These are phyloP conservation scores for Pseudotsuga menziesii DNA, from an alignment of 75 land plant species.

Conservation along the genomic window DNA sequence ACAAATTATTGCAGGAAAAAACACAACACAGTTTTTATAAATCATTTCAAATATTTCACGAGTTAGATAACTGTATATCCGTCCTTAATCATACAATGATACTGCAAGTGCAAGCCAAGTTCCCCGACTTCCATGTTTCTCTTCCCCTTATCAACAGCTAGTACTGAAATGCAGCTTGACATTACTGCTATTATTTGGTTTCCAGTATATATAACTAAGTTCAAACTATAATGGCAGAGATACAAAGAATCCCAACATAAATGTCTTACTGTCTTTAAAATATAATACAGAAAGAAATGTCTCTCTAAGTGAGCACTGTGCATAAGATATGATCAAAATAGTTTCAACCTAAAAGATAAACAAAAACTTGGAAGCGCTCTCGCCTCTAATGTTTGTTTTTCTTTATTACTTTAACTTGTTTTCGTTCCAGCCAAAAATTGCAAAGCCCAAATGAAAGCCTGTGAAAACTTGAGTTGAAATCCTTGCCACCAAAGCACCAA, in stretches of 20 bases:
- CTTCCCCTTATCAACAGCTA: background rate
- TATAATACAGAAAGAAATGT: background rate
- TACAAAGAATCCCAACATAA: background rate
- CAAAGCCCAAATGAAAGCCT: background rate
- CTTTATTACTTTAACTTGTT: background rate
- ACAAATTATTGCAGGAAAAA: background rate
- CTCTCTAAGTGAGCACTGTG: background rate
- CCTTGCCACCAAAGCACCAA: constrained; percentile 14
- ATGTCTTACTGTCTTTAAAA: too few relatives aligned
- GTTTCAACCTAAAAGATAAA: background rate
- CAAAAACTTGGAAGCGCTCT: background rate
- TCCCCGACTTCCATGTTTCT: background rate
- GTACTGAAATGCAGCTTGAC: background rate
- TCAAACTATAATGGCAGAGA: background rate
- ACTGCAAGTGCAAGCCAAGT: background rate
- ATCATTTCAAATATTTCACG: background rate
- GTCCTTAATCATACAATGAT: background rate
- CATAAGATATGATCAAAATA: background rate
- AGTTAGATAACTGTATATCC: background rate
- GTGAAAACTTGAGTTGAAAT: background rate
- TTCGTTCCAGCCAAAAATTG: background rate
- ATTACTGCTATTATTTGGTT: background rate
- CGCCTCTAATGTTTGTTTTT: background rate
- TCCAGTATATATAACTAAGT: background rate
- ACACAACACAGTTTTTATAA: background rate